Base-by-base conservation (phyloP, 495 filamentous ascomycete species). In the Thermothielavioides terrestris region DNA sequence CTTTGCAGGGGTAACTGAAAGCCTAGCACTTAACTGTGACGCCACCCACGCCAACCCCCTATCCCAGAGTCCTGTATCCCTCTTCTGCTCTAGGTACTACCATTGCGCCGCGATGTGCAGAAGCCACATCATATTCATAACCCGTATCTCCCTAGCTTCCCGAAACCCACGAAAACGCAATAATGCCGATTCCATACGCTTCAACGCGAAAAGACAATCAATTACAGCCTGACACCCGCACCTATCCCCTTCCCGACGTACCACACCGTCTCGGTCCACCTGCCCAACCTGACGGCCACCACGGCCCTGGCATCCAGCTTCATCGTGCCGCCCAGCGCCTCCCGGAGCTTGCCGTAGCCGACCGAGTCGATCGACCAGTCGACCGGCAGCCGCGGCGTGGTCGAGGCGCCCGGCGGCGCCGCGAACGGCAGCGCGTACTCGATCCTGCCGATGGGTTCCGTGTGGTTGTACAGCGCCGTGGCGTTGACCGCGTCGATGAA, bases 301-400 rank as follows among this genome's bases (percentile, higher is more conserved):
- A 76, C 70, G 6, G 89, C 92, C 50, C 73, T 71, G n/a, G 89
- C 84, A 66, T 89, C 84, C 51, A 98, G 61, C 63, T 83, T 83
- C 55, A 96, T 63, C 23, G 68, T 70, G 0, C 90, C 88, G 10
- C 90, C 88, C n/a, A 98, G 63, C n/a, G 92, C 90, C 57, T 80
- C 80, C 56, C 73, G 80, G 25, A 98, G 68, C 28, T 82, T 83
- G 21, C 86, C 84, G 63, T 91, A 94, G 2, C 91, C 92, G 34
- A 94, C 80, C 10, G 83, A 81, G 12, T 77, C 83, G 1, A 91
- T 46, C 36, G 77, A 79, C 80, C 90, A 85, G 23, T 84, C 73
- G 6, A 96, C 90, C 0, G 92, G 91, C 40, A 98, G 58, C 49
- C 72, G 76, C 3, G 92, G 92, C 2, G 82, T 84, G 46, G 74